A percentile compares a stretch with the other conserved stretches of the same genome.
Evolutionary conservation across 768 basidiomycete species (phyloP).

Genomic region (Pleurotus ostreatus): DNA sequence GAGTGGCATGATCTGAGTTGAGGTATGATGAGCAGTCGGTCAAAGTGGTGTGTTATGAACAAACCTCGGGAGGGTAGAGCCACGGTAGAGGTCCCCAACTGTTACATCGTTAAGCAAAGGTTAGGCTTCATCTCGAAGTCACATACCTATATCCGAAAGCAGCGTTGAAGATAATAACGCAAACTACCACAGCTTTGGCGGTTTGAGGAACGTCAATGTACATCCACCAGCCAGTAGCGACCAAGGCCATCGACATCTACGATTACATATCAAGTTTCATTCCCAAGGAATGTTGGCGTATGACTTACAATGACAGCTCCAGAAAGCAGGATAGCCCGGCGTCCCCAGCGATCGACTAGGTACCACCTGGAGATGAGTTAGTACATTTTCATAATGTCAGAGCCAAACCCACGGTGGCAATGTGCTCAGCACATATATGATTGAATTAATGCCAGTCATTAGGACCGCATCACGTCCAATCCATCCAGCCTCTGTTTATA

Average conservation of each 20-base stretch:
- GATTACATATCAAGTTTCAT: neutral
- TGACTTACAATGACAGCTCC: slow-evolving; percentile 73
- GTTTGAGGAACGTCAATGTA: slow-evolving; percentile 84
- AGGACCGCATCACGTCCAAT: slow-evolving; percentile 88
- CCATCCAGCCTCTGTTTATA: slow-evolving; percentile 82
- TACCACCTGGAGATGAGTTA: slow-evolving; percentile 64
- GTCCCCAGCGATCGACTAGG: slow-evolving; percentile 88
- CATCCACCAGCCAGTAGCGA: slow-evolving; percentile 90
- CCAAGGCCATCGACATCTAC: slow-evolving; percentile 80
- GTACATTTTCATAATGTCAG: slow-evolving; percentile 7
- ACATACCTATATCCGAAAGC: slow-evolving; percentile 82
- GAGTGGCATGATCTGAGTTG: slow-evolving; percentile 80
- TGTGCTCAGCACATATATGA: slow-evolving; percentile 77
- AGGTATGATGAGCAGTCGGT: neutral
- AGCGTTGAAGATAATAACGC: slow-evolving; percentile 91
- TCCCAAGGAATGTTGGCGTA: neutral
- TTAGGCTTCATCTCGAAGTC: neutral
- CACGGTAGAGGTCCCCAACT: slow-evolving; percentile 90
- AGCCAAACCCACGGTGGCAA: slow-evolving; percentile 69
- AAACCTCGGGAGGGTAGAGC: slow-evolving; percentile 83
- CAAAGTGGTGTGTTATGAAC: slow-evolving; percentile 5
- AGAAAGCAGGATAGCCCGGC: slow-evolving; percentile 80
- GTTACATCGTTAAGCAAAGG: slow-evolving; percentile 2
- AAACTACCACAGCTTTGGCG: slow-evolving; percentile 81
- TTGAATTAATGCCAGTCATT: slow-evolving; percentile 92